A percentile compares a stretch with the other conserved stretches of the same genome.
These are phyloP conservation scores for Phytophthora megakarya DNA, from an alignment of 352 stramenopile species.

Conservation along the genomic window DNA sequence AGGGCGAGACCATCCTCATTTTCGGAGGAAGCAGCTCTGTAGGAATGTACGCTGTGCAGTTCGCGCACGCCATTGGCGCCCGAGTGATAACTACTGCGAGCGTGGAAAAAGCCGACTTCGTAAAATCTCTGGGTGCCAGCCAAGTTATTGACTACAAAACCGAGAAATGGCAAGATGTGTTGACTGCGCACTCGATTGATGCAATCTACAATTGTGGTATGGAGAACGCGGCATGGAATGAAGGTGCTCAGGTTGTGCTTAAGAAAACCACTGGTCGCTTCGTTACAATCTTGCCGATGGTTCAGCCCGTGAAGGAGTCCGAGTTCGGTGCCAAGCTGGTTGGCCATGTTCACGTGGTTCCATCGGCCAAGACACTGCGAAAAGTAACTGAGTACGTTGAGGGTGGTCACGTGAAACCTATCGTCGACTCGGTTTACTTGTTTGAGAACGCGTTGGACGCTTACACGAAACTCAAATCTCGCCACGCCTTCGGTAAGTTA, in stretches of 20 bases:
- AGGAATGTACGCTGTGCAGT: no score
- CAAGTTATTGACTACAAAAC: slow-evolving; percentile 56
- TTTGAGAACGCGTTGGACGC: slow-evolving; percentile 57
- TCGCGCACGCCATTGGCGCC: no score
- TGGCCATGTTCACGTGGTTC: slow-evolving; percentile 11
- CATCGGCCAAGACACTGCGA: no score
- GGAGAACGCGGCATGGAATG: slow-evolving; percentile 28
- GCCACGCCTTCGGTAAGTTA: slow-evolving; percentile 54
- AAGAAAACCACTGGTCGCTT: slow-evolving; percentile 6
- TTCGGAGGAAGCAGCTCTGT: slow-evolving; percentile 55
- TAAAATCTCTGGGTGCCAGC: slow-evolving; percentile 49
- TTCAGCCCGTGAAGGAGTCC: background rate
- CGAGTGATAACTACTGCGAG: no score
- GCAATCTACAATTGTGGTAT: slow-evolving; percentile 38
- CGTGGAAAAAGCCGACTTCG: slow-evolving; percentile 38
- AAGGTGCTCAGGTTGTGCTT: slow-evolving; percentile 3
- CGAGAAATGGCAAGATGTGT: slow-evolving; percentile 47
- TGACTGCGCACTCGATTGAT: slow-evolving; percentile 38
- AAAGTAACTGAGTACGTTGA: slow-evolving; percentile 36
- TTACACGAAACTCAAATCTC: slow-evolving; percentile 48
- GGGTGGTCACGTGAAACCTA: slow-evolving; percentile 32
- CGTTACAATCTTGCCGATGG: no score
- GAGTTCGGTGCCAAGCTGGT: background rate
- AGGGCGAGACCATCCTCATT: slow-evolving; percentile 40
- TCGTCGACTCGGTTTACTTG: slow-evolving; percentile 47